These are phyloP conservation scores for Colletotrichum shisoi DNA, from an alignment of 2,329 filamentous ascomycete species.

Conservation along the genomic window DNA sequence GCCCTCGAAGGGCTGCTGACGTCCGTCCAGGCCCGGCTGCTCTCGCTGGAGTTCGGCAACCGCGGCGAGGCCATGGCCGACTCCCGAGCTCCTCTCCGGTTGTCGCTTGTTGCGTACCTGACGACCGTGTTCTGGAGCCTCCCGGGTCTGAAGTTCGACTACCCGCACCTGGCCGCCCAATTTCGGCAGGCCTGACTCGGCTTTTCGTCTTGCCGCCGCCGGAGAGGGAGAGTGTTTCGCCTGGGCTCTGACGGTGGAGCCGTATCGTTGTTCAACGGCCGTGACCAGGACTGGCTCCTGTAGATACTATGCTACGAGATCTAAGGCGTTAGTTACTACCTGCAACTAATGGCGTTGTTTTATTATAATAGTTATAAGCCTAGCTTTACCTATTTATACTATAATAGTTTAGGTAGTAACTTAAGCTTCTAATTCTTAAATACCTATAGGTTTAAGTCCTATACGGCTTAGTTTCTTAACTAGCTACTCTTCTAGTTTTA, in stretches of 20 bases:
- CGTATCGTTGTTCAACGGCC: background rate
- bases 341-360: too few species aligned
- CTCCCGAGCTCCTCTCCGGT: background rate
- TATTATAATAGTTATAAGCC: too few species aligned
- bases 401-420: too few species aligned
- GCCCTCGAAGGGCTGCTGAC: background rate
- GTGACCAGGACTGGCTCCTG: background rate
- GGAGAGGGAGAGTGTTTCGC: background rate
- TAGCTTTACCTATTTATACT: too few species aligned
- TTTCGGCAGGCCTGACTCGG: background rate
- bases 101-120: background rate
- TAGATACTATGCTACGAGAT: background rate
- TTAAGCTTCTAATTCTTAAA: too few species aligned
- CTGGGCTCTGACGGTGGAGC: constrained; percentile 4
- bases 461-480: too few species aligned
- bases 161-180: background rate
- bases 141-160: background rate
- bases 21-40: background rate
- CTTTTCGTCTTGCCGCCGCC: background rate
- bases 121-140: background rate
- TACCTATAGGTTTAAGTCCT: too few species aligned
- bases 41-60: background rate
- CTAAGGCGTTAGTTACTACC: too few species aligned
- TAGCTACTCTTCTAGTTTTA: too few species aligned
- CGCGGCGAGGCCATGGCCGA: background rate